phyloP scores from a whole-genome alignment of 495 filamentous ascomycete genomes.

The Talaromyces wortmannii region DNA sequence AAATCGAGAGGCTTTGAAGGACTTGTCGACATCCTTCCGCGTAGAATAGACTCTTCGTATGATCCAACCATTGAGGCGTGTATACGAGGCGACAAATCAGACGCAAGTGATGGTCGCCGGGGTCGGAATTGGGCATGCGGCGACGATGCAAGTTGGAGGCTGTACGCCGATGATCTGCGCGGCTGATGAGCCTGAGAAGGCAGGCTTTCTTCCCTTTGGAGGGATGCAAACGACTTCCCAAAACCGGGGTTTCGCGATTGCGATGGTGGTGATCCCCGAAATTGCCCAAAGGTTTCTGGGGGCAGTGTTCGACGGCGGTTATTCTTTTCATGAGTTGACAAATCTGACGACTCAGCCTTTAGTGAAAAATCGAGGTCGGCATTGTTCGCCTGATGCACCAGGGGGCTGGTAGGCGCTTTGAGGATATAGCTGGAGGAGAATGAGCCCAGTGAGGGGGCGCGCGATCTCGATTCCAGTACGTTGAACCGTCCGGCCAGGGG shows the following conservation, averaged over 20 bases:
- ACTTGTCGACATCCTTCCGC: constrained; percentile 93
- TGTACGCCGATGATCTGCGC: constrained; percentile 60
- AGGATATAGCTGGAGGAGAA: constrained; percentile 80
- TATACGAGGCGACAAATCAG: constrained; percentile 69
- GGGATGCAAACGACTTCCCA: constrained; percentile 12
- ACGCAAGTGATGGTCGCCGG: constrained; percentile 65
- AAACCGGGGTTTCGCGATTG: constrained; percentile 11
- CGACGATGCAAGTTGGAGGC: constrained; percentile 47
- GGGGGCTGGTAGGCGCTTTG: constrained; percentile 83
- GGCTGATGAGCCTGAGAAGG: constrained; percentile 66
- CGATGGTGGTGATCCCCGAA: constrained; percentile 27
- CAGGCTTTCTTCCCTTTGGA: constrained; percentile 43
- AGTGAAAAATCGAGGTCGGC: constrained; percentile 68
- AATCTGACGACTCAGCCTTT: constrained; percentile 19
- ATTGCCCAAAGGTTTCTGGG: constrained; percentile 43
- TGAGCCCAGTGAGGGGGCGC: constrained; percentile 63
- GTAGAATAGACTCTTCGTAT: constrained; percentile 93
- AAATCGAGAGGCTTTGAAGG: constrained; percentile 93
- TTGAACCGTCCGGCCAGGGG: constrained; percentile 9
- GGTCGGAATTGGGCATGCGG: constrained; percentile 55
- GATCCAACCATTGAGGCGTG: constrained; percentile 96
- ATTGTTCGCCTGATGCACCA: constrained; percentile 85
- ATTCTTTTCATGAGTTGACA: constrained; percentile 32
- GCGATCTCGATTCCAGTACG: constrained; percentile 17
- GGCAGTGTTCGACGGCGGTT: constrained; percentile 55